Percentiles rank a stretch among this genome's conserved stretches.
These are phyloP conservation scores for Suhomyces prunicola DNA, from an alignment of 805 yeast species.

Conservation along the genomic window DNA sequence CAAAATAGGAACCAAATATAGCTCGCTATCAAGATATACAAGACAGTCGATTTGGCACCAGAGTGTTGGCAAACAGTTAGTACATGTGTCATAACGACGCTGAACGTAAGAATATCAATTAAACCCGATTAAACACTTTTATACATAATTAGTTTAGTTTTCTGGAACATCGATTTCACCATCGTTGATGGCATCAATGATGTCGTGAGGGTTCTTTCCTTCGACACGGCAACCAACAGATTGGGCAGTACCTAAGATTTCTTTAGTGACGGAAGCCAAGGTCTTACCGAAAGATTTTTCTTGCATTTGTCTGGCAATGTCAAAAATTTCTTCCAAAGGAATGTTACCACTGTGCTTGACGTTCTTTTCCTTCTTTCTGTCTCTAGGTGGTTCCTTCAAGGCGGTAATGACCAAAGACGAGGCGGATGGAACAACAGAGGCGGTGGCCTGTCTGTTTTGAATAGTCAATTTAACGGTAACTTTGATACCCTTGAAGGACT, in stretches of 20 bases:
- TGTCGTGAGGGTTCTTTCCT: constrained; percentile 98
- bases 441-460: constrained; percentile 99
- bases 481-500: constrained; percentile 97
- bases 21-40: constrained; percentile 1
- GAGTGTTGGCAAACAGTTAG: constrained; percentile 17
- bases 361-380: constrained; percentile 99
- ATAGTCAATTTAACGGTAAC: constrained; percentile 98
- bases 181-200: constrained; percentile 96
- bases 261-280: constrained; percentile 96
- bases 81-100: background rate
- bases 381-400: constrained; percentile 99
- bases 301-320: constrained; percentile 96
- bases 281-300: constrained; percentile 97
- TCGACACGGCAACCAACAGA: constrained; percentile 99
- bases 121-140: constrained; percentile 39
- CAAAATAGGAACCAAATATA: constrained; percentile 18
- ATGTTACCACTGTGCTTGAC: constrained; percentile 99
- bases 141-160: constrained; percentile 50
- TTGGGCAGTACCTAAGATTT: constrained; percentile 99
- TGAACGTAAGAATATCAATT: constrained; percentile 8
- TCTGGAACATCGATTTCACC: constrained; percentile 96
- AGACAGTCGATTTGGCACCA: constrained; percentile 13
- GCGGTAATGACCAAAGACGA: constrained; percentile 98
- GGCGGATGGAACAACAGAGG: constrained; percentile 99
- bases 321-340: constrained; percentile 92